Percentiles rank a stretch among this genome's conserved stretches.
Conservation (phyloP, 495 filamentous ascomycete genomes). For the Annulohypoxylon nitens region DNA sequence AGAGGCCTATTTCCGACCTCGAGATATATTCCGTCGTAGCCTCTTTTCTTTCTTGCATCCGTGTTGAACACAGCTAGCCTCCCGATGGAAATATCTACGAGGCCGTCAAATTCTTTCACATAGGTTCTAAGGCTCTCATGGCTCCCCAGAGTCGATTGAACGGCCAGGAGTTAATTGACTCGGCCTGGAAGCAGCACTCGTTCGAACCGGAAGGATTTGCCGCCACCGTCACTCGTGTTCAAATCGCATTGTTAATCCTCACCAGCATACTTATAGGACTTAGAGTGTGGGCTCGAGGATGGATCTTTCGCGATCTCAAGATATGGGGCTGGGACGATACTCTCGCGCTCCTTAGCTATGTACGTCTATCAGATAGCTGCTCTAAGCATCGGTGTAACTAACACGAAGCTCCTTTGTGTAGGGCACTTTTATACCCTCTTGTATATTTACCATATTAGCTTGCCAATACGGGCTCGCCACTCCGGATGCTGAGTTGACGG, state of each 20-base stretch:
- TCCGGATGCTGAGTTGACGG: constrained; percentile 7
- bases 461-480: constrained; percentile 8
- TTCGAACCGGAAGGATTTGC: constrained; percentile 7
- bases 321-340: constrained; percentile 11
- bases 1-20: background rate
- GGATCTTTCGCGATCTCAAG: background rate
- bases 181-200: constrained; percentile 3
- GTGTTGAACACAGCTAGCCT: background rate
- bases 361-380: background rate
- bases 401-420: background rate
- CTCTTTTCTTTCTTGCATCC: background rate
- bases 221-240: background rate
- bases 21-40: background rate
- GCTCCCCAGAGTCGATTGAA: background rate
- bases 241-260: background rate
- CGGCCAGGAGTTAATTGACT: constrained; percentile 11
- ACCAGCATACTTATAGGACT: constrained; percentile 7
- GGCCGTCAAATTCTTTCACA: background rate
- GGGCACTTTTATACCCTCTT: constrained; percentile 11
- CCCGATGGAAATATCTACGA: background rate
- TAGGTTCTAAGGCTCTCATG: background rate
- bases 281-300: constrained; percentile 6
- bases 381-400: background rate
- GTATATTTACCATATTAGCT: background rate
- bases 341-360: constrained; percentile 15